A percentile compares a stretch with the other conserved stretches of the same genome.
Conservation (phyloP, 106 monocot species). For the Triglochin maritima region DNA sequence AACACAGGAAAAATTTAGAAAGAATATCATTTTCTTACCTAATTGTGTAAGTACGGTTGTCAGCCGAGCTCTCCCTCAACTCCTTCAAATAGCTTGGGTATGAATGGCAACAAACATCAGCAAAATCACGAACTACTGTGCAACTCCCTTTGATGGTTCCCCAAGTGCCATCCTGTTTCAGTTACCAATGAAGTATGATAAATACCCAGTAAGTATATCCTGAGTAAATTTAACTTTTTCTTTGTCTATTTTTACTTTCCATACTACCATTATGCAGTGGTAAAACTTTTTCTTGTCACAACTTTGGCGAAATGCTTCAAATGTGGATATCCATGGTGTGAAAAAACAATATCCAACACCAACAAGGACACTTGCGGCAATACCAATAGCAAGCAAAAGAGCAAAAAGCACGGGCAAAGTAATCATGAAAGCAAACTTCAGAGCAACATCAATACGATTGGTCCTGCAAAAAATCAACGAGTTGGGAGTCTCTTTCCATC, state of each 20-base stretch:
- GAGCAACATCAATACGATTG: conserved; percentile 35
- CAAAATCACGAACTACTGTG: conserved; percentile 88
- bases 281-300: conserved; percentile 42
- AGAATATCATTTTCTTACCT: conserved; percentile 27
- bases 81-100: conserved; percentile 73
- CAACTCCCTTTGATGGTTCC: conserved; percentile 88
- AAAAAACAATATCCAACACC: conserved; percentile 85
- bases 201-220: too few relatives aligned
- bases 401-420: conserved; percentile 51
- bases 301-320: conserved; percentile 69
- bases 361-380: conserved; percentile 52
- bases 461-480: conserved; percentile 38
- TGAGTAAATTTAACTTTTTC: neutral
- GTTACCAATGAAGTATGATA: neutral
- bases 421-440: conserved; percentile 52
- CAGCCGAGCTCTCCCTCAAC: conserved; percentile 33
- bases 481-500: neutral
- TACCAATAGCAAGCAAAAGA: conserved; percentile 60
- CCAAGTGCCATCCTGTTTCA: conserved; percentile 81
- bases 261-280: conserved; percentile 60
- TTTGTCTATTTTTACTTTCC: neutral
- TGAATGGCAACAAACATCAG: conserved; percentile 78
- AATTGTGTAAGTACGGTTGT: conserved; percentile 38
- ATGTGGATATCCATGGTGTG: conserved; percentile 73
- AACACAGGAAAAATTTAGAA: neutral